A percentile compares a stretch with the other conserved stretches of the same genome.
Evolutionary conservation across 2,329 filamentous ascomycete species (phyloP).

Genomic region (Diaporthe velutina): DNA sequence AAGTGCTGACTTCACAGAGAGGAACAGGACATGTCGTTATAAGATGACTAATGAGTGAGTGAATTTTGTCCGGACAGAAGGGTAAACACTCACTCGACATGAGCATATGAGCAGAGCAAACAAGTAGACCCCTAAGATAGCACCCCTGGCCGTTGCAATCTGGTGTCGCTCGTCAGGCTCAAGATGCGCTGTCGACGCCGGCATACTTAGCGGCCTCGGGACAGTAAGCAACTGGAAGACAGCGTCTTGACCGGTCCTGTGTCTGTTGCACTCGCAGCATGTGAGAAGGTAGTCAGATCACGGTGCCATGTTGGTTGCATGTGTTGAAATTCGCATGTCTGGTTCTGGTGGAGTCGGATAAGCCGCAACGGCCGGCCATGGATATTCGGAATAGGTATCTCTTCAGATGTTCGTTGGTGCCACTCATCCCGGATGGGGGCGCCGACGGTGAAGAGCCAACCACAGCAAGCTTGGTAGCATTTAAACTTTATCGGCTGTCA

Average conservation of each 20-base stretch:
- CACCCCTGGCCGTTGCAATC: neutral
- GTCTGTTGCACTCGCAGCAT: neutral
- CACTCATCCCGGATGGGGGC: neutral
- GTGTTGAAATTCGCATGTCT: neutral
- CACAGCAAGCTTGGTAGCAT: neutral
- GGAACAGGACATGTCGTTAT: too few species aligned
- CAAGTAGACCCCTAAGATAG: conserved; percentile 1
- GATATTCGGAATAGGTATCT: neutral
- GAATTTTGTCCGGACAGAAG: neutral
- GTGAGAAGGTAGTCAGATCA: neutral
- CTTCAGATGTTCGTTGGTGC: neutral
- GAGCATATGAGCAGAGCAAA: neutral
- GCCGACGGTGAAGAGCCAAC: neutral
- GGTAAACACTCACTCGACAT: neutral
- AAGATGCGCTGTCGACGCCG: conserved; percentile 3
- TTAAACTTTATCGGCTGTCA: conserved; percentile 3
- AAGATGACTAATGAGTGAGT: neutral
- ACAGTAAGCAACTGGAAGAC: neutral
- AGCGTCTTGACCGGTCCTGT: neutral
- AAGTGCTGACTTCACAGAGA: neutral
- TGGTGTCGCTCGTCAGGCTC: conserved; percentile 3
- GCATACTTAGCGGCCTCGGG: neutral
- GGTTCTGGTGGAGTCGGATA: neutral
- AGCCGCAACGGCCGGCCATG: neutral
- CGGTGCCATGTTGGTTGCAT: neutral